A percentile compares a stretch with the other conserved stretches of the same genome.
These are phyloP conservation scores for Gentiana straminea DNA, from an alignment of 257 asterid species.

Conservation along the genomic window DNA sequence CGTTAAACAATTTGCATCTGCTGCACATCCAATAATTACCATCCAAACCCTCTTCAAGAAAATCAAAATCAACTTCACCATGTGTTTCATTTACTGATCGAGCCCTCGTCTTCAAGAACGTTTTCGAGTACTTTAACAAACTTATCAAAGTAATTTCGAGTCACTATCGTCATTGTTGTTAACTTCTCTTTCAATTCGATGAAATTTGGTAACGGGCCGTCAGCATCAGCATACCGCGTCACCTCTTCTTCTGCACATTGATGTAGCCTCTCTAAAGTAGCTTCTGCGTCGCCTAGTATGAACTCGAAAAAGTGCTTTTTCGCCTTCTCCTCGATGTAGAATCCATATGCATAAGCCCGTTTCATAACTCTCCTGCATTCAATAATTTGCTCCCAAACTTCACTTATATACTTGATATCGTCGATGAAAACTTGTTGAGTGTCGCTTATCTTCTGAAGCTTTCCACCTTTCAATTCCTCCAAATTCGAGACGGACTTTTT, in stretches of 20 bases:
- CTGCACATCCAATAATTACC: no score
- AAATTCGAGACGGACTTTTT: constrained; percentile 1
- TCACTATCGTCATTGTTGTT: neutral
- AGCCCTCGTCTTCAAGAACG: constrained; percentile 5
- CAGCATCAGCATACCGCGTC: neutral
- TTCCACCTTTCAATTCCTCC: neutral
- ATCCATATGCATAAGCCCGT: constrained; percentile 40
- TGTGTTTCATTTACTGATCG: no score
- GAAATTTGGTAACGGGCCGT: constrained; percentile 1
- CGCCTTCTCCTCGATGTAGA: constrained; percentile 12
- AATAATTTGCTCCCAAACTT: constrained; percentile 42
- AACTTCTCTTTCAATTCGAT: neutral
- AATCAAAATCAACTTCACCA: no score
- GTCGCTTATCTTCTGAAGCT: neutral
- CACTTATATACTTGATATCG: constrained; percentile 6
- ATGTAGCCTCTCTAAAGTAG: constrained; percentile 34
- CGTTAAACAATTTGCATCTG: no score
- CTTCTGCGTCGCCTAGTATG: constrained; percentile 37
- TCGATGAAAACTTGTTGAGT: neutral
- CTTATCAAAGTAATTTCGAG: constrained; percentile 8
- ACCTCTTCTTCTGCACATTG: constrained; percentile 31
- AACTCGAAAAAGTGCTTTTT: constrained; percentile 20
- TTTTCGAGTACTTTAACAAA: constrained; percentile 13
- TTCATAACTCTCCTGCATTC: constrained; percentile 42
- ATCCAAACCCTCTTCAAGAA: no score